Evolutionary conservation across 2,329 filamentous ascomycete species (phyloP).

Genomic region (Penicillium sp.): DNA sequence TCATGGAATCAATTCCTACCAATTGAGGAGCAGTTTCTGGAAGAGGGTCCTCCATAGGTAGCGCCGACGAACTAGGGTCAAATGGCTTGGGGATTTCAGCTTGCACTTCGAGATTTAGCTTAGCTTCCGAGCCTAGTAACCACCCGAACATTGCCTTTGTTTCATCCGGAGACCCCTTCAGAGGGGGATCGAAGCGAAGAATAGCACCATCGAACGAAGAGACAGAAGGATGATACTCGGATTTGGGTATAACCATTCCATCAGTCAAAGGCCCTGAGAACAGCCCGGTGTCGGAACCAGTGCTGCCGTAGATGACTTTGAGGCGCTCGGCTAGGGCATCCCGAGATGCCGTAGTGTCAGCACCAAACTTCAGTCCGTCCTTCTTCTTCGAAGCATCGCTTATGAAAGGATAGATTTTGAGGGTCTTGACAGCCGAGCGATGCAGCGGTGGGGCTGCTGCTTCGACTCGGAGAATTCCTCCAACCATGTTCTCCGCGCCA

Average conservation of each 20-base stretch:
- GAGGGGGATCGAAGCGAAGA: slow-evolving; percentile 62
- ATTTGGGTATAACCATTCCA: slow-evolving; percentile 65
- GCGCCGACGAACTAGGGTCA: slow-evolving; percentile 34
- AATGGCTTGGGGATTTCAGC: slow-evolving; percentile 59
- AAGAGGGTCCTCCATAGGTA: slow-evolving; percentile 49
- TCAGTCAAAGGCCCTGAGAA: slow-evolving; percentile 81
- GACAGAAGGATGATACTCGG: slow-evolving; percentile 46
- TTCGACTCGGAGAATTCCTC: slow-evolving; percentile 79
- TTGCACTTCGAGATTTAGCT: slow-evolving; percentile 66
- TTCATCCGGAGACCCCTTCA: slow-evolving; percentile 28
- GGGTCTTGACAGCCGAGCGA: slow-evolving; percentile 54
- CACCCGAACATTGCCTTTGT: slow-evolving; percentile 45
- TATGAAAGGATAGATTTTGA: slow-evolving; percentile 76
- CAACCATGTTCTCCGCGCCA: slow-evolving; percentile 63
- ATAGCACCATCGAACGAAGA: slow-evolving; percentile 75
- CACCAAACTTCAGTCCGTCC: slow-evolving; percentile 72
- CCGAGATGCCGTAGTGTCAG: slow-evolving; percentile 72
- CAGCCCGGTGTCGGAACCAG: slow-evolving; percentile 52
- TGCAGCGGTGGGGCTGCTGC: slow-evolving; percentile 65
- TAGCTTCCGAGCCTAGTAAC: slow-evolving; percentile 69
- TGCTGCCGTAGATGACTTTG: slow-evolving; percentile 58
- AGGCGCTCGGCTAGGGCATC: slow-evolving; percentile 66
- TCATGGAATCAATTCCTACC: slow-evolving; percentile 73
- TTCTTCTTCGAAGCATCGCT: slow-evolving; percentile 47
- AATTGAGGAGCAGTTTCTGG: slow-evolving; percentile 51